Conservation (phyloP, 108 stramenopile genomes). For the Pseudonitzschia multistriata region DNA sequence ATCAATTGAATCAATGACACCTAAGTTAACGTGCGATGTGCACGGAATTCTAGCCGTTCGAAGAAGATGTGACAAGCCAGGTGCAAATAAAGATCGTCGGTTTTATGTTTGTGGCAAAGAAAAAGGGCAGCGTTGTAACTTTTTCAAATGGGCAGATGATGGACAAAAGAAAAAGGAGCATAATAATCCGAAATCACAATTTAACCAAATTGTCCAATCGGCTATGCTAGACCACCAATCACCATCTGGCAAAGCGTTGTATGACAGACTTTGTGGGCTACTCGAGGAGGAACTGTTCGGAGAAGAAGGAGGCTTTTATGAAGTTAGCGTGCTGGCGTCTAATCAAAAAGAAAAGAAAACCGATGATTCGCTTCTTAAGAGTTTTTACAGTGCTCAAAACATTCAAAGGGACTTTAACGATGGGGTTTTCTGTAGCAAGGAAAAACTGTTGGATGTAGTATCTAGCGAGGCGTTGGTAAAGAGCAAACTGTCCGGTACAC, state of each 20-base stretch:
- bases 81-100: conserved; percentile 67
- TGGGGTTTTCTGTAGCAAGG: conserved; percentile 40
- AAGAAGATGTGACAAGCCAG: conserved; percentile 53
- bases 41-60: conserved; percentile 77
- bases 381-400: conserved; percentile 14
- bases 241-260: conserved; percentile 4
- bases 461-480: not conserved
- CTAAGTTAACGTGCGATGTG: conserved; percentile 60
- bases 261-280: conserved; percentile 27
- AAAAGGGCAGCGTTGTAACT: conserved; percentile 60
- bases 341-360: conserved; percentile 12
- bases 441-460: conserved; percentile 26
- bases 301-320: conserved; percentile 9
- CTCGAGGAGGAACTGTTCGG: conserved; percentile 28
- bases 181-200: conserved; percentile 6
- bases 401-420: conserved; percentile 27
- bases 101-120: conserved; percentile 87
- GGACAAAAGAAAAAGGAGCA: conserved; percentile 7
- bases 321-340: not conserved
- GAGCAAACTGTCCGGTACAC: not conserved
- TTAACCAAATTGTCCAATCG: not conserved
- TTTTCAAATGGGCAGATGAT: conserved; percentile 56
- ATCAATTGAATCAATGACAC: conserved; percentile 48
- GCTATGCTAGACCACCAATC: not conserved
- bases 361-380: conserved; percentile 14